A percentile compares a stretch with the other conserved stretches of the same genome.
Conservation (phyloP, 345 rosid species). For the Schrenkiella parvula region DNA sequence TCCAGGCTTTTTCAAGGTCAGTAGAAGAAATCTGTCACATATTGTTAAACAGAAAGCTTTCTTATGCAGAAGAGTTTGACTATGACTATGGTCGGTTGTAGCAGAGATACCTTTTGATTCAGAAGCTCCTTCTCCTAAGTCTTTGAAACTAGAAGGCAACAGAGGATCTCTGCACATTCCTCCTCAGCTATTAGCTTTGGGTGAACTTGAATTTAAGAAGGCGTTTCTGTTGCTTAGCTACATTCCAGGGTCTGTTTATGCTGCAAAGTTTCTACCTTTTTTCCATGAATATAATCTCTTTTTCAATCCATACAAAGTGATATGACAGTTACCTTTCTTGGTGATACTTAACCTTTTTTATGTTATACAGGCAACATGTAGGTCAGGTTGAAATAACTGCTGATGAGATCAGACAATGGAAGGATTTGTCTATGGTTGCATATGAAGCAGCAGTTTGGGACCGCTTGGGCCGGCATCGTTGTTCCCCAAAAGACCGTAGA, state of each 20-base stretch:
- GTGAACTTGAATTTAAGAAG: constrained; percentile 58
- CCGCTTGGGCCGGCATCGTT: background rate
- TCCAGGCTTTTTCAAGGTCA: constrained; percentile 13
- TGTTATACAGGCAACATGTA: constrained; percentile 34
- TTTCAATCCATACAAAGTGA: background rate
- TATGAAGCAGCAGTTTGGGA: constrained; percentile 56
- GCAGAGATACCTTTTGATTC: background rate
- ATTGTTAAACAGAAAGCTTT: no score
- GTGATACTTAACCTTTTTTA: background rate
- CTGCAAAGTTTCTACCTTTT: background rate
- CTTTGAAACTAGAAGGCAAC: background rate
- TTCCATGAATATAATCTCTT: background rate
- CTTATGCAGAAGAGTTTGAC: background rate
- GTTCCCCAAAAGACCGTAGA: background rate
- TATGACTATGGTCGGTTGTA: background rate
- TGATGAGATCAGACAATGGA: constrained; percentile 38
- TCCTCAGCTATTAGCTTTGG: constrained; percentile 44
- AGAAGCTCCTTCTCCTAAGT: constrained; percentile 11
- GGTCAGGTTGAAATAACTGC: constrained; percentile 30
- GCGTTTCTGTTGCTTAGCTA: constrained; percentile 56
- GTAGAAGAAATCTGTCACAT: background rate
- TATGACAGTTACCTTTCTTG: background rate
- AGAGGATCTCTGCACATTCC: constrained; percentile 5
- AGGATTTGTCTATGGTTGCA: constrained; percentile 39
- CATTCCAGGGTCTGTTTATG: constrained; percentile 45